A percentile compares a stretch with the other conserved stretches of the same genome.
phyloP scores from a whole-genome alignment of 495 filamentous ascomycete species.

The Opeltia flavorubescens region DNA sequence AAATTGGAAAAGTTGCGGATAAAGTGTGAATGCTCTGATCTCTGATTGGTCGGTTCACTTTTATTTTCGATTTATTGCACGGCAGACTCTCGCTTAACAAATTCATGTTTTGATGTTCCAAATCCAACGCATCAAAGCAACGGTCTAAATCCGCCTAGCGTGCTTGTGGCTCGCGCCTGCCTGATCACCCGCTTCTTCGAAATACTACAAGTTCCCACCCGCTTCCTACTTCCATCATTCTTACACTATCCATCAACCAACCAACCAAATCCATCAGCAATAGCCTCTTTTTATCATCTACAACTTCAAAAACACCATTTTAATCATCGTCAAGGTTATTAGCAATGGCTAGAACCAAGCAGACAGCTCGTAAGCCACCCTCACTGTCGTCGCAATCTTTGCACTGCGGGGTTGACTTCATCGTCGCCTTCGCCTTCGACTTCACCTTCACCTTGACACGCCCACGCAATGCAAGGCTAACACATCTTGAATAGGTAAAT shows the following conservation, averaged over 20 bases:
- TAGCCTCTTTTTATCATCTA: constrained; percentile 28
- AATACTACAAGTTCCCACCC: constrained; percentile 28
- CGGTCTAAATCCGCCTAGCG: constrained; percentile 9
- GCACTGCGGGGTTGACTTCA: constrained; percentile 5
- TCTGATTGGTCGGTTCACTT: constrained; percentile 2
- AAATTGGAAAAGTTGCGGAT: neutral
- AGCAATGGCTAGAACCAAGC: constrained; percentile 98
- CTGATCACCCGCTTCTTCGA: constrained; percentile 20
- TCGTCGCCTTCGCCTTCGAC: constrained; percentile 20
- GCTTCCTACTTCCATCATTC: constrained; percentile 26
- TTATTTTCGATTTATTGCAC: neutral
- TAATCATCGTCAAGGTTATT: constrained; percentile 22
- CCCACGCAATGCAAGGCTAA: constrained; percentile 22
- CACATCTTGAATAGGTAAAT: constrained; percentile 49
- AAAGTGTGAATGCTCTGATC: neutral
- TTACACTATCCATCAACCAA: constrained; percentile 24
- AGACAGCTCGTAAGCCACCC: constrained; percentile 80
- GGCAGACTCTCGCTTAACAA: neutral
- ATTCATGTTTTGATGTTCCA: constrained; percentile 19
- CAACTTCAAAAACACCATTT: constrained; percentile 10
- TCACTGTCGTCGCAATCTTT: constrained; percentile 16
- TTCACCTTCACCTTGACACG: constrained; percentile 14
- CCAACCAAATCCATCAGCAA: constrained; percentile 30
- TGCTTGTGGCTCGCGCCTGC: constrained; percentile 10
- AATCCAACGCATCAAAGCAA: constrained; percentile 15